Percentiles rank a stretch among this genome's conserved stretches.
Conservation (phyloP, 192 early-diverging fungal genomes). For the Backusella circina region DNA sequence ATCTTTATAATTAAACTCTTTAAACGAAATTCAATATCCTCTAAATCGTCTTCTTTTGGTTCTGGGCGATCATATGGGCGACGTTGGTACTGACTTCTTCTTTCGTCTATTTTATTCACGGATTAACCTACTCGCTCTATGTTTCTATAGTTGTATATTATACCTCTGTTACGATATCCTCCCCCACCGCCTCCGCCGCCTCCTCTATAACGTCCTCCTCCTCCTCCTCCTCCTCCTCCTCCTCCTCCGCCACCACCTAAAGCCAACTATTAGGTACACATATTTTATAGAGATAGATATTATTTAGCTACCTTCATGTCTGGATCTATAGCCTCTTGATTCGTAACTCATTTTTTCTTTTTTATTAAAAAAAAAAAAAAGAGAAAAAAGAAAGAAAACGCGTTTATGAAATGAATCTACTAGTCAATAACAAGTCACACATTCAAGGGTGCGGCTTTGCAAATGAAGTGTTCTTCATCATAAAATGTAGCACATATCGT, state of each 20-base stretch:
- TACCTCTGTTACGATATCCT: neutral
- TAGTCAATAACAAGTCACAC: neutral
- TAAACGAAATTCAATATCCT: constrained; percentile 64
- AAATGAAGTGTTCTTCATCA: no score
- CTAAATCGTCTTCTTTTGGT: constrained; percentile 39
- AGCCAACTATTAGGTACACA: neutral
- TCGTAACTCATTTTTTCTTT: constrained; percentile 7
- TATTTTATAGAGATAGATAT: neutral
- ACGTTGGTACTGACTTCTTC: constrained; percentile 14
- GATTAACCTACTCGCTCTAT: neutral
- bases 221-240: neutral
- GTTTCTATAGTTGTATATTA: neutral
- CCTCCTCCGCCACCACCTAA: neutral
- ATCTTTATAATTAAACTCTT: constrained; percentile 72
- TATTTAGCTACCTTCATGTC: constrained; percentile 1
- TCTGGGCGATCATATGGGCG: constrained; percentile 21
- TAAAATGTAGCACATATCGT: no score
- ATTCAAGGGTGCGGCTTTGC: neutral
- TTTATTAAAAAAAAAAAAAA: neutral
- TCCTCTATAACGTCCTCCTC: constrained; percentile 9
- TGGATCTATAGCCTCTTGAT: constrained; percentile 16
- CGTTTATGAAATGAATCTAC: neutral
- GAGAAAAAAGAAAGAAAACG: neutral
- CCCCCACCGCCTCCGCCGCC: no score
- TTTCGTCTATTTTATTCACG: neutral